A percentile compares a stretch with the other conserved stretches of the same genome.
Conservation (phyloP, 805 yeast species). For the Candida xyloterini region DNA sequence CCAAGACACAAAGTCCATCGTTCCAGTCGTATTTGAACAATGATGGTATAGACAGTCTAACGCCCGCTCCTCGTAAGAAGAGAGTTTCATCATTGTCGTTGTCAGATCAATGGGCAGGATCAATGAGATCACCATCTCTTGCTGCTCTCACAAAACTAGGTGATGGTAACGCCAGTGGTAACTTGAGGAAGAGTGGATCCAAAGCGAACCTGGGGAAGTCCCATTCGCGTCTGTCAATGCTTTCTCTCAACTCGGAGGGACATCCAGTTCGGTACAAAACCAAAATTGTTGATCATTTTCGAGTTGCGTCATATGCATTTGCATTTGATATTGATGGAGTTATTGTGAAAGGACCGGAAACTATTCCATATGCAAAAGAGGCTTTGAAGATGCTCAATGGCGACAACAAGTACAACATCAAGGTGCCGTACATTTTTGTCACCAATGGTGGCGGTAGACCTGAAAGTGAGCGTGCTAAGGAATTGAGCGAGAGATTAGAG, state of each 20-base stretch:
- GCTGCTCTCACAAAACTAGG: slow-evolving; percentile 24
- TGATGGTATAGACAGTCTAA: slow-evolving; percentile 68
- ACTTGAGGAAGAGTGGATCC: slow-evolving; percentile 18
- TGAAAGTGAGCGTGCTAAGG: slow-evolving; percentile 70
- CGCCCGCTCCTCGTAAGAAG: slow-evolving; percentile 59
- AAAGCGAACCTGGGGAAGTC: slow-evolving; percentile 21
- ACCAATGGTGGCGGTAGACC: slow-evolving; percentile 93
- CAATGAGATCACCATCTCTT: slow-evolving; percentile 26
- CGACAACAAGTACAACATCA: slow-evolving; percentile 69
- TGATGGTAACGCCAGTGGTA: slow-evolving; percentile 20
- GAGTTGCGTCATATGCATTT: slow-evolving; percentile 82
- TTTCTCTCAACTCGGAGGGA: slow-evolving; percentile 30
- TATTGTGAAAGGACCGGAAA: slow-evolving; percentile 76
- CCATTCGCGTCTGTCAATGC: slow-evolving; percentile 28
- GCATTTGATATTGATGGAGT: slow-evolving; percentile 95
- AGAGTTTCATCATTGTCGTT: slow-evolving; percentile 65
- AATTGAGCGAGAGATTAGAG: slow-evolving; percentile 59
- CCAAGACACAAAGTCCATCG: slow-evolving; percentile 16
- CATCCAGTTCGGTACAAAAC: slow-evolving; percentile 42
- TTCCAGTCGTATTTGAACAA: slow-evolving; percentile 58
- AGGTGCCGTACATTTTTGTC: slow-evolving; percentile 79
- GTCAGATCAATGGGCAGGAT: slow-evolving; percentile 65
- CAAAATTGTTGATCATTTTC: slow-evolving; percentile 58
- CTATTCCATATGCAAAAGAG: slow-evolving; percentile 74
- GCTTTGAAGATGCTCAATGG: slow-evolving; percentile 76